phyloP scores from a whole-genome alignment of 208 protist genomes.

The Balamuthia mandrillaris region DNA sequence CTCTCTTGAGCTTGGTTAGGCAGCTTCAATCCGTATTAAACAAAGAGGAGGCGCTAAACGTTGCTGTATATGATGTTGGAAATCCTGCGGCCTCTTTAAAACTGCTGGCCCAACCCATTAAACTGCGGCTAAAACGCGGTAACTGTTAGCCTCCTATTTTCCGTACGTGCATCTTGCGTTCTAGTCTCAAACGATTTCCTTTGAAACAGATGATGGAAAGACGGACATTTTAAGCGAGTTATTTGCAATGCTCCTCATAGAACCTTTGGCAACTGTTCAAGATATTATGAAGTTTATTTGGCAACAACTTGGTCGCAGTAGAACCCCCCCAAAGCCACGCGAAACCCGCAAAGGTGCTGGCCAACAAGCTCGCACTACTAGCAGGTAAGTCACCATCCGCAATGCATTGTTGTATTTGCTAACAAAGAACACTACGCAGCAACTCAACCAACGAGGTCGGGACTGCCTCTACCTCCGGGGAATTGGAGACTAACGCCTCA shows the following conservation, averaged over 20 bases:
- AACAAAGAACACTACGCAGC: no score
- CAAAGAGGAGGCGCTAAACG: constrained; percentile 20
- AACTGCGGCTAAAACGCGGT: background rate
- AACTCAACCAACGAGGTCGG: no score
- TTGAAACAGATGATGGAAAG: background rate
- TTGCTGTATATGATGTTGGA: background rate
- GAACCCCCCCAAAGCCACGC: no score
- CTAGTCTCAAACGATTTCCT: background rate
- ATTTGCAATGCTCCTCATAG: background rate
- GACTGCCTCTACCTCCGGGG: no score
- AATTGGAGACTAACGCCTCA: no score
- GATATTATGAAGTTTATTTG: background rate
- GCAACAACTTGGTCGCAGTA: no score
- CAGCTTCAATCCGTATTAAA: constrained; percentile 4
- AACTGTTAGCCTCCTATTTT: background rate
- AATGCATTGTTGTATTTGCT: no score
- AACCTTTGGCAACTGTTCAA: background rate
- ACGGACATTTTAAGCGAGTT: background rate
- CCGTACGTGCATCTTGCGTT: background rate
- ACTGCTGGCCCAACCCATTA: background rate
- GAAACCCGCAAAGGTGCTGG: no score
- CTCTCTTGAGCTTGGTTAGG: background rate
- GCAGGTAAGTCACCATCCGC: no score
- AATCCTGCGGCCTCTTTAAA: background rate
- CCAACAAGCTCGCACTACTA: no score